A percentile compares a stretch with the other conserved stretches of the same genome.
Evolutionary conservation across 192 early-diverging fungal species (phyloP).

Genomic region (Podila clonocystis): DNA sequence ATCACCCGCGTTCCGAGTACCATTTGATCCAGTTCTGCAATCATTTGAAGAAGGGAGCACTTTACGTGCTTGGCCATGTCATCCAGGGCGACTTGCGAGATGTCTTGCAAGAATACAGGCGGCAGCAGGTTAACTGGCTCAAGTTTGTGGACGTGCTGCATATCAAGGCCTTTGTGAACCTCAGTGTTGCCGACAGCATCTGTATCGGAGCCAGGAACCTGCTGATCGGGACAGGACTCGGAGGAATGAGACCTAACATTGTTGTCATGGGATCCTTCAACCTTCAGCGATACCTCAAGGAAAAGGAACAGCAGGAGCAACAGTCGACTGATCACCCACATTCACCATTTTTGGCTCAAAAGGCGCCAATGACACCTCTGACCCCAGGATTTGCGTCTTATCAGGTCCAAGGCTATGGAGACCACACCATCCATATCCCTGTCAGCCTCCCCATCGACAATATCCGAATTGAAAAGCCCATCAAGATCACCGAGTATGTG

Average conservation of each 20-base stretch:
- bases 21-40: slow-evolving; percentile 74
- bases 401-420: not conserved
- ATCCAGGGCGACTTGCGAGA: slow-evolving; percentile 64
- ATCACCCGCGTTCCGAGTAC: slow-evolving; percentile 66
- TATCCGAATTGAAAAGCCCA: slow-evolving; percentile 65
- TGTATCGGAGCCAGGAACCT: slow-evolving; percentile 64
- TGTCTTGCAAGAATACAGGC: slow-evolving; percentile 57
- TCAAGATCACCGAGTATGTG: slow-evolving; percentile 67
- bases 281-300: slow-evolving; percentile 34
- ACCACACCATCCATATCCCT: slow-evolving; percentile 42
- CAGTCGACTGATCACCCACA: not conserved
- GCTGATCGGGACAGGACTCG: slow-evolving; percentile 70
- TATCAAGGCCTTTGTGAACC: slow-evolving; percentile 74
- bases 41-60: slow-evolving; percentile 74
- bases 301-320: slow-evolving; percentile 14
- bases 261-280: slow-evolving; percentile 70
- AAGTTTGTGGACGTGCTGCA: slow-evolving; percentile 64
- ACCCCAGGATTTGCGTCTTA: not conserved
- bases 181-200: slow-evolving; percentile 60
- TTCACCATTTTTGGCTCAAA: not conserved
- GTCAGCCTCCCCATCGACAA: slow-evolving; percentile 64
- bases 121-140: slow-evolving; percentile 68
- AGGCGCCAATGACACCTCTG: not conserved
- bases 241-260: slow-evolving; percentile 76
- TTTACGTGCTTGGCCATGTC: slow-evolving; percentile 73